Conservation (phyloP, 73 alveolate genomes). For the Paramecium sexaurelia region DNA sequence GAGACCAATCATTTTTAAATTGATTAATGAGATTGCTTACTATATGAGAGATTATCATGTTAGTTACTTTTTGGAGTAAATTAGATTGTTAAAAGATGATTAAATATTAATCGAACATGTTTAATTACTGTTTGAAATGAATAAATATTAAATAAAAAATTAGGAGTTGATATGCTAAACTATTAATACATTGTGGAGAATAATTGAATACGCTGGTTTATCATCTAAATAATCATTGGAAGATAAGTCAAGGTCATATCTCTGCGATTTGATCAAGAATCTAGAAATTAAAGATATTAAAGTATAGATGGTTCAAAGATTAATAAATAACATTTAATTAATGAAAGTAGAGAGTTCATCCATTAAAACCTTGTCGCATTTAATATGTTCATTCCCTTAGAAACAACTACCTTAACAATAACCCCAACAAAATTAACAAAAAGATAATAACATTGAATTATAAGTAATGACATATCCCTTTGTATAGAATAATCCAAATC, state of each 20-base stretch:
- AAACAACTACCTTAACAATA: background rate
- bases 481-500: background rate
- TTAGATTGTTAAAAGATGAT: background rate
- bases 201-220: background rate
- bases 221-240: background rate
- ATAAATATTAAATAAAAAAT: conserved; percentile 39
- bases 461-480: background rate
- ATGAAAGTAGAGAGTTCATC: conserved; percentile 29
- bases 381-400: background rate
- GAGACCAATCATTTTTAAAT: conserved; percentile 46
- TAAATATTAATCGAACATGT: conserved; percentile 9
- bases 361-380: conserved; percentile 17
- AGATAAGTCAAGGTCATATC: conserved; percentile 11
- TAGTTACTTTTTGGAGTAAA: background rate
- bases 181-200: background rate
- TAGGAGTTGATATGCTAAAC: background rate
- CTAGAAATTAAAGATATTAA: background rate
- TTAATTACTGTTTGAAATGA: conserved; percentile 31
- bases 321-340: background rate
- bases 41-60: conserved; percentile 36
- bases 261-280: conserved; percentile 43
- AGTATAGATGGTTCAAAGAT: background rate
- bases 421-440: background rate
- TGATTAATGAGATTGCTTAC: background rate
- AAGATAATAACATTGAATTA: background rate